Percentiles rank a stretch among this genome's conserved stretches.
phyloP scores from a whole-genome alignment of 2,329 filamentous ascomycete genomes.

The Botrytis hyacinthi region DNA sequence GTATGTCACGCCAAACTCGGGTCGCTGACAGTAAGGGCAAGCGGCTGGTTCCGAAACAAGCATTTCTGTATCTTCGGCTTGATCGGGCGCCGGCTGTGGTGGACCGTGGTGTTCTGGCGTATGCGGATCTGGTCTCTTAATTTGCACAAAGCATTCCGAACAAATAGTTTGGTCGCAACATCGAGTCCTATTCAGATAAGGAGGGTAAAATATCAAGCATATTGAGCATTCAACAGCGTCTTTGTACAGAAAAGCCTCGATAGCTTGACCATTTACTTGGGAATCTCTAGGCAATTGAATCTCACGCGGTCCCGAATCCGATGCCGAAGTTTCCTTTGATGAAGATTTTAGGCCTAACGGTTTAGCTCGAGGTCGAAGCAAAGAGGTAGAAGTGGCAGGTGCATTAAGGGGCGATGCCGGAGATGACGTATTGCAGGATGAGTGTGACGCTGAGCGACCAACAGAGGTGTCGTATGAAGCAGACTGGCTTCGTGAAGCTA shows the following conservation, averaged over 20 bases:
- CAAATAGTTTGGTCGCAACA: slow-evolving; percentile 97
- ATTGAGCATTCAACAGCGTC: slow-evolving; percentile 89
- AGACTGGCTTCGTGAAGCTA: slow-evolving; percentile 73
- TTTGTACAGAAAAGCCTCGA: slow-evolving; percentile 94
- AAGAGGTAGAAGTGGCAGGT: slow-evolving; percentile 50
- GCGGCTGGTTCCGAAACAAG: slow-evolving; percentile 87
- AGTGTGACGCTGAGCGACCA: slow-evolving; percentile 58
- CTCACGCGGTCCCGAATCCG: slow-evolving; percentile 74
- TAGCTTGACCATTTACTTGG: slow-evolving; percentile 87
- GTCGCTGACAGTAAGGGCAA: slow-evolving; percentile 92
- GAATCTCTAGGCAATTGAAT: slow-evolving; percentile 77
- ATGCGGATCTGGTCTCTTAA: slow-evolving; percentile 90
- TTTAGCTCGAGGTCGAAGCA: slow-evolving; percentile 82
- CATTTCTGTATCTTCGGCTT: slow-evolving; percentile 50
- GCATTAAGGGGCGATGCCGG: slow-evolving; percentile 49
- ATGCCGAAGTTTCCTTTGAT: slow-evolving; percentile 70
- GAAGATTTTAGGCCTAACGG: slow-evolving; percentile 75
- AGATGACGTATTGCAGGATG: slow-evolving; percentile 59
- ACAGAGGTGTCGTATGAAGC: slow-evolving; percentile 69
- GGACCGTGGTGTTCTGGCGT: slow-evolving; percentile 60
- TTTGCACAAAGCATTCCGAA: slow-evolving; percentile 98
- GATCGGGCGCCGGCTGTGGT: slow-evolving; percentile 28
- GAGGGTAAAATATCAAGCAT: slow-evolving; percentile 93
- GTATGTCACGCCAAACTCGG: slow-evolving; percentile 96
- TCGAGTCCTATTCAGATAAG: slow-evolving; percentile 87